Evolutionary conservation across 495 filamentous ascomycete genomes (phyloP).

Genomic region (Penicillium psychrofluorescens): DNA sequence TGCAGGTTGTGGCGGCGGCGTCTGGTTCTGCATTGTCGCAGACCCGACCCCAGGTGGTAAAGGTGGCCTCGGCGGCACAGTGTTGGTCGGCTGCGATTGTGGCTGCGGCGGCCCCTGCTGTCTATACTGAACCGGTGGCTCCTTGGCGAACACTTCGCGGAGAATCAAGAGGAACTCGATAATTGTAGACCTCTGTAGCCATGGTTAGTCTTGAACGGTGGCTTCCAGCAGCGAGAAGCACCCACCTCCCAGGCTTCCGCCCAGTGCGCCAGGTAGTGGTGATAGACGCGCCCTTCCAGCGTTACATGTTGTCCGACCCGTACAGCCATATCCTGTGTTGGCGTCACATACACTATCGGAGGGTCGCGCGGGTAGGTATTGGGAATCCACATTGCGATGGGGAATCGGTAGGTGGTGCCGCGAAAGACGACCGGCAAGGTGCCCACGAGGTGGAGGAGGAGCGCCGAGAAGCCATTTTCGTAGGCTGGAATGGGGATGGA

Average conservation of each 20-base stretch:
- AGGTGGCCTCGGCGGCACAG: constrained; percentile 59
- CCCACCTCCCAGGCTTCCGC: constrained; percentile 83
- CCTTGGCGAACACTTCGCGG: constrained; percentile 84
- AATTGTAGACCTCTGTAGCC: constrained; percentile 65
- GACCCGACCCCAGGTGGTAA: constrained; percentile 55
- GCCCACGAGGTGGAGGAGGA: constrained; percentile 80
- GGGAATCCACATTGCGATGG: constrained; percentile 91
- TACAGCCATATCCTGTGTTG: constrained; percentile 81
- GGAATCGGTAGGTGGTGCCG: constrained; percentile 84
- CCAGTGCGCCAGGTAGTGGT: constrained; percentile 92
- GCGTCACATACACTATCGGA: constrained; percentile 81
- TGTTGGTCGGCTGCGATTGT: constrained; percentile 33
- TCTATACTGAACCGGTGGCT: constrained; percentile 80
- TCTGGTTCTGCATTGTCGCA: constrained; percentile 8
- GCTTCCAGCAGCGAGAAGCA: constrained; percentile 6
- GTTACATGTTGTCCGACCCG: constrained; percentile 91
- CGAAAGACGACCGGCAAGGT: constrained; percentile 85
- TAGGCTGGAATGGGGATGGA: constrained; percentile 50
- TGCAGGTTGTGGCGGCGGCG: constrained; percentile 11
- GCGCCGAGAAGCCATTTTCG: constrained; percentile 78
- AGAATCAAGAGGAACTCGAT: constrained; percentile 75
- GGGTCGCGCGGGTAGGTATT: constrained; percentile 81
- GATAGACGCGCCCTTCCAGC: constrained; percentile 88
- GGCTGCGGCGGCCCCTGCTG: constrained; percentile 38
- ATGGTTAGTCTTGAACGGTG: background rate